Conservation (phyloP, 352 stramenopile genomes). For the Nothophytophthora sp. region DNA sequence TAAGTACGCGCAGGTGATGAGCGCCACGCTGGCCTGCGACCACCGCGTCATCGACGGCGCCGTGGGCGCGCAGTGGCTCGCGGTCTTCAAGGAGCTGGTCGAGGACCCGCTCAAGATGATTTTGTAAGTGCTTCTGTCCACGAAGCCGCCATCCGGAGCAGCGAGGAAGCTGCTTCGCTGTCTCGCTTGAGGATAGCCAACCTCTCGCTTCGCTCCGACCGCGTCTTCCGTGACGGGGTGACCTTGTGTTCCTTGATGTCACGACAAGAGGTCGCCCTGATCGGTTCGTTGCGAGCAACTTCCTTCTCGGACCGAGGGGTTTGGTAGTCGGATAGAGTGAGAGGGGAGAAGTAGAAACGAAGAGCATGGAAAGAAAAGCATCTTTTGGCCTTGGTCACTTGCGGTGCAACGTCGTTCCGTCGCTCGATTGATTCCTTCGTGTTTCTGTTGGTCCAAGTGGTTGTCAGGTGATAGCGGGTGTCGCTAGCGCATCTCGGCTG, state of each 20-base stretch:
- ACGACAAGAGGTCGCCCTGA: conserved; percentile 8
- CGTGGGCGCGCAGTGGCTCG: conserved; percentile 96
- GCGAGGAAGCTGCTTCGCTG: conserved; percentile 15
- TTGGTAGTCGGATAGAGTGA: conserved; percentile 26
- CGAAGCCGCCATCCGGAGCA: conserved; percentile 9
- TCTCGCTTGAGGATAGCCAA: too few species aligned
- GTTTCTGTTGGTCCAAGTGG: too few species aligned
- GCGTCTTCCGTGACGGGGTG: conserved; percentile 12
- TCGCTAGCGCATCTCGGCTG: too few species aligned
- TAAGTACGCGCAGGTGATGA: conserved; percentile 93
- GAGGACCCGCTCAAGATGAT: conserved; percentile 98
- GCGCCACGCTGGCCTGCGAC: conserved; percentile 96
- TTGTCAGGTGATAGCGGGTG: too few species aligned
- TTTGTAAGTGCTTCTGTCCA: conserved; percentile 78
- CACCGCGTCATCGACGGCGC: conserved; percentile 98
- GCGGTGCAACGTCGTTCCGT: background rate
- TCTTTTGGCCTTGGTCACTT: conserved; percentile 12
- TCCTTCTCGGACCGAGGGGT: conserved; percentile 3
- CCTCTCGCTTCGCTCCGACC: too few species aligned
- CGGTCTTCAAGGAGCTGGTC: conserved; percentile 96
- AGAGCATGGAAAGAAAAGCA: conserved; percentile 17
- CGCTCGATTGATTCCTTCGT: too few species aligned
- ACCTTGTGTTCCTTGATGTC: conserved; percentile 11
- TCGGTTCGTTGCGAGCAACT: conserved; percentile 16
- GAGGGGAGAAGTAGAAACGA: conserved; percentile 19